Conservation (phyloP, 2,329 filamentous ascomycete species). For the Thelonectria olida region DNA sequence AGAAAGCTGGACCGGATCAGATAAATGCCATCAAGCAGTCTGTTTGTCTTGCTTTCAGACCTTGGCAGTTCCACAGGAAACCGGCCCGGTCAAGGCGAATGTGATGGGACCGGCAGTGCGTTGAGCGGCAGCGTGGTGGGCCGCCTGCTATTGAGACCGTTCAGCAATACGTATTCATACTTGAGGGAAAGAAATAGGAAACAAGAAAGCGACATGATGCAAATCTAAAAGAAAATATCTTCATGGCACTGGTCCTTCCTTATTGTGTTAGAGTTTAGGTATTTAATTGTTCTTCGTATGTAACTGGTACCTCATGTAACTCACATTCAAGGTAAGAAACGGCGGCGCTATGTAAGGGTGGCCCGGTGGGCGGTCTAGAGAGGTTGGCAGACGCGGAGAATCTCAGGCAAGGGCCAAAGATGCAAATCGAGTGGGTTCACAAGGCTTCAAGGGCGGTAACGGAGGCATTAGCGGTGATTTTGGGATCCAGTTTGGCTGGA, state of each 20-base stretch:
- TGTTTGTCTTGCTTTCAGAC: background rate
- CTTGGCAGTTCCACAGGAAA: constrained; percentile 18
- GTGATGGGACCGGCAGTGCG: constrained; percentile 29
- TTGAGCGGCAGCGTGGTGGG: constrained; percentile 3
- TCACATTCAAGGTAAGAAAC: background rate
- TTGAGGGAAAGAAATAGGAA: too few relatives aligned
- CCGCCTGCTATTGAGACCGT: background rate
- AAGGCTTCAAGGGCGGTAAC: constrained; percentile 25
- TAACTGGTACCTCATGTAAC: too few relatives aligned
- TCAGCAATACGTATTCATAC: too few relatives aligned
- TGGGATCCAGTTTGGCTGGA: constrained; percentile 21
- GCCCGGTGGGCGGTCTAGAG: constrained; percentile 16
- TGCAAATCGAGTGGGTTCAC: constrained; percentile 18
- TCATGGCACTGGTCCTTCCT: too few relatives aligned
- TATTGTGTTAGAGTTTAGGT: too few relatives aligned
- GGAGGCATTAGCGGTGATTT: constrained; percentile 16
- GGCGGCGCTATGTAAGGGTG: constrained; percentile 3
- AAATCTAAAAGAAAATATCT: too few relatives aligned
- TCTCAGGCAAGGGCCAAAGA: constrained; percentile 24
- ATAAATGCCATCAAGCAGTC: background rate
- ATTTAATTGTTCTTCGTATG: too few relatives aligned
- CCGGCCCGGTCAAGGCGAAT: constrained; percentile 35
- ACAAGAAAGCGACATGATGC: too few relatives aligned
- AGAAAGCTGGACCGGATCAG: background rate
- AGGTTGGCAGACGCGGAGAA: constrained; percentile 15